Base-by-base conservation (phyloP, 768 basidiomycete genomes). In the Rubroboletus satanas region DNA sequence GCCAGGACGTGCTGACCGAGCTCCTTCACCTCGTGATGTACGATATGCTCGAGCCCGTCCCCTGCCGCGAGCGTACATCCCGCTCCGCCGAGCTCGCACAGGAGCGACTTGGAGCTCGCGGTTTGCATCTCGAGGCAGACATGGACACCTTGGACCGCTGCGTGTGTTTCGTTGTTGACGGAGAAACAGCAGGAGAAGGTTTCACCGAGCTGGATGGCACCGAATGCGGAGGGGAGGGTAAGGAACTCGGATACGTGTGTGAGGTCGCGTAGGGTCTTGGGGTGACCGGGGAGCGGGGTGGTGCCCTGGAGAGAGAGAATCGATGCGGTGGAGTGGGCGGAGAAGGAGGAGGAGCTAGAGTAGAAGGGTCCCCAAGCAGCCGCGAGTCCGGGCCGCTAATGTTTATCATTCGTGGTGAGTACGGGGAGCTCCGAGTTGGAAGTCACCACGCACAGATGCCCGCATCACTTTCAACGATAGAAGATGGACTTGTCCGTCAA, bases 21-120 rank as follows among this genome's bases (percentile, higher is more conserved):
- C 66, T 98, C 94, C 71, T 97, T 97, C 60, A 97, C 90, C 73
- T 98, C 95, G 64, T 92, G 89, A 56, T 83, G 77, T 1, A 93
- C 85, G 15, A 89, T 73, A 41, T 77, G 74, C 66, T 91, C 87
- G 32, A 90, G 63, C 0, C 82, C 82, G 63, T 84, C 82, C 23
- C 83, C 82, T 2, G 79, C 75, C 0, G 68, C 51, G 46, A 96
- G 72, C 23, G 65, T 71, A 36, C 76, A 69, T 3, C 75, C 75
- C 9, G 73, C 56, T 4, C 83, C 84, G 5, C 88, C 88, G 45
- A 83, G 78, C 62, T 88, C 89, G 15, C 78, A 80, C 23, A 87
- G 72, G 14, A 78, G 66, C 4, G 79, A 72, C 69, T 92, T 93
- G 31, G 82, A 74, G 7, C 79, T 83, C 1, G 79, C 79, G 0